Conservation (phyloP, 192 early-diverging fungal species). For the Coemansia sp. region DNA sequence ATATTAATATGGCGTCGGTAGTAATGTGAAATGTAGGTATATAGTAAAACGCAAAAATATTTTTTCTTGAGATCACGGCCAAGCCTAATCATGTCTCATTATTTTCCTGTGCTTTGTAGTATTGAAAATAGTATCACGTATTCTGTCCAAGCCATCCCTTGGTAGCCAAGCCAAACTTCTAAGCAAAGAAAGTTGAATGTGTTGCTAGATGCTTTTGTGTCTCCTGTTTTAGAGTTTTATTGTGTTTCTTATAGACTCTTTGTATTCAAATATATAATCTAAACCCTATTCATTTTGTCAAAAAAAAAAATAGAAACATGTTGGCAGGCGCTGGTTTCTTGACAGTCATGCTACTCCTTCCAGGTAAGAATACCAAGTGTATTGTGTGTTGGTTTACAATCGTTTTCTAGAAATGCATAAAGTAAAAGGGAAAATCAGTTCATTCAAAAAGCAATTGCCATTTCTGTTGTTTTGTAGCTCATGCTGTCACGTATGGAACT, state of each 20-base stretch:
- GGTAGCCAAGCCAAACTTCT: not conserved
- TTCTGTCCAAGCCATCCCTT: not conserved
- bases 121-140: not conserved
- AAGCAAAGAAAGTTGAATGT: not conserved
- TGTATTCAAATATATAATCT: not conserved
- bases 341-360: slow-evolving; percentile 46
- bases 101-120: not conserved
- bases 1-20: slow-evolving; percentile 5
- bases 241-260: not conserved
- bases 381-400: not conserved
- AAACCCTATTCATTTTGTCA: not conserved
- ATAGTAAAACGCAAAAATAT: not conserved
- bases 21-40: not conserved
- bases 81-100: not conserved
- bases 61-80: not conserved
- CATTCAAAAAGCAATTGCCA: not conserved
- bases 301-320: slow-evolving; percentile 21
- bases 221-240: not conserved
- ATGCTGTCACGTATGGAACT: slow-evolving; percentile 39
- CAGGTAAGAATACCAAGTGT: slow-evolving; percentile 24
- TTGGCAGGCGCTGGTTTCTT: slow-evolving; percentile 48
- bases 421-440: not conserved
- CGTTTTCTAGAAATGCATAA: not conserved
- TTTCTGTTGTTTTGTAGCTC: slow-evolving; percentile 25
- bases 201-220: not conserved